Evolutionary conservation across 2,329 filamentous ascomycete genomes (phyloP).

Genomic region (Xylariaceae sp.): DNA sequence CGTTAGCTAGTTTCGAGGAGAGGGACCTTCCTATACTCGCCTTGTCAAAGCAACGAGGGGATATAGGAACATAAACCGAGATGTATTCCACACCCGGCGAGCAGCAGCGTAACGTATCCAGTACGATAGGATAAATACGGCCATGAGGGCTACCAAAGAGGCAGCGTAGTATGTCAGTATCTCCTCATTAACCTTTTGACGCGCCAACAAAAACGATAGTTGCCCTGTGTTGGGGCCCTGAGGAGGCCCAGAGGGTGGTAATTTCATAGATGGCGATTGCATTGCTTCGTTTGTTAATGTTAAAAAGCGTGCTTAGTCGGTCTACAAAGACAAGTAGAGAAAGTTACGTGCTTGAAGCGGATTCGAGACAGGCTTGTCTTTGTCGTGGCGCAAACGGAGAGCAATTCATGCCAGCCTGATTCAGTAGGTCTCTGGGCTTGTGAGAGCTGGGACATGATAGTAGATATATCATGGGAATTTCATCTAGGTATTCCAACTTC

Average conservation of each 20-base stretch:
- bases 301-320: neutral
- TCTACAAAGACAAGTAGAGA: neutral
- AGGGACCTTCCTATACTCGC: constrained; percentile 19
- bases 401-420: neutral
- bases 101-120: constrained; percentile 30
- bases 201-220: constrained; percentile 18
- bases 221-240: neutral
- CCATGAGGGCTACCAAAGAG: constrained; percentile 33
- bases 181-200: constrained; percentile 25
- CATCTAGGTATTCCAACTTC: neutral
- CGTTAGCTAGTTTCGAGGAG: constrained; percentile 10
- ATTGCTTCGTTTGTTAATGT: neutral
- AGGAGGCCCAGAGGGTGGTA: neutral
- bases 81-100: constrained; percentile 22
- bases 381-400: neutral
- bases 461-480: neutral
- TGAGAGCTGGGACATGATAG: neutral
- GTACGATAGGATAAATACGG: constrained; percentile 36
- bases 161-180: constrained; percentile 31
- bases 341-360: neutral
- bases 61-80: constrained; percentile 27
- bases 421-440: no score
- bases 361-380: neutral
- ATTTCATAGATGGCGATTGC: neutral
- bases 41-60: constrained; percentile 33